Base-by-base conservation (phyloP, 2,329 filamentous ascomycete species). In the Colletotrichum scovillei region DNA sequence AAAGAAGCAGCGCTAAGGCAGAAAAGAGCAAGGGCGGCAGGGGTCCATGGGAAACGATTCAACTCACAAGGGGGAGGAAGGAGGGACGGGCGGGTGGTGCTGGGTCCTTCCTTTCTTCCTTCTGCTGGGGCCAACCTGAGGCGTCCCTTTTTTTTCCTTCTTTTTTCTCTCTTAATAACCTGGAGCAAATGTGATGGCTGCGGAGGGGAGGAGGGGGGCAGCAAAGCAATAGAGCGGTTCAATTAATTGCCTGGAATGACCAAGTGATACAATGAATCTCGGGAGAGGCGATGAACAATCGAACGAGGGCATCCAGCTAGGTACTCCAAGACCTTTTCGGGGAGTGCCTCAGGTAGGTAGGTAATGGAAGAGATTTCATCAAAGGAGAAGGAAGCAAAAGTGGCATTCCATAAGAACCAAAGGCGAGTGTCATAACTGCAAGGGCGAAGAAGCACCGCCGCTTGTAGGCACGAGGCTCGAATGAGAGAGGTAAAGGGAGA, bases 11-110 rank as follows among this genome's bases (percentile, higher is more conserved):
- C 55, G 62, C 71, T 58, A 73, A 65, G 14, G 67, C 58, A 28
- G 62, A 66, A 64, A 62, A 71, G 71, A 62, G 67, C 55, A 73
- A 59, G 64, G 56, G 55, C 59, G 46, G 67, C 64, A 53, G 67
- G 67, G 67, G 56, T 22, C n/a, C 42, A 19, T 46, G 70, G 46
- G 32, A 24, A 59, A 49, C 58, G 11, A 55, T 66, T 63, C 19
- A 52, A 52, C 46, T 53, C n/a, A 12, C 32, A 58, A 58, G 69
- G 58, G 65, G 69, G 28, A 11, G 38, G 14, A 16, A 53, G 49
- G 64, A 38, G 65, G 69, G 46, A 19, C 35, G 57, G 60, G 58
- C 59, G 57, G 69, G 38, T 69, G 65, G 52, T 69, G 58, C 49
- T 64, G 30, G 65, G 65, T 42, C 46, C 58, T 49, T 63, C 65